Evolutionary conservation across 2,329 filamentous ascomycete species (phyloP).

Genomic region (Diaporthe amygdali): DNA sequence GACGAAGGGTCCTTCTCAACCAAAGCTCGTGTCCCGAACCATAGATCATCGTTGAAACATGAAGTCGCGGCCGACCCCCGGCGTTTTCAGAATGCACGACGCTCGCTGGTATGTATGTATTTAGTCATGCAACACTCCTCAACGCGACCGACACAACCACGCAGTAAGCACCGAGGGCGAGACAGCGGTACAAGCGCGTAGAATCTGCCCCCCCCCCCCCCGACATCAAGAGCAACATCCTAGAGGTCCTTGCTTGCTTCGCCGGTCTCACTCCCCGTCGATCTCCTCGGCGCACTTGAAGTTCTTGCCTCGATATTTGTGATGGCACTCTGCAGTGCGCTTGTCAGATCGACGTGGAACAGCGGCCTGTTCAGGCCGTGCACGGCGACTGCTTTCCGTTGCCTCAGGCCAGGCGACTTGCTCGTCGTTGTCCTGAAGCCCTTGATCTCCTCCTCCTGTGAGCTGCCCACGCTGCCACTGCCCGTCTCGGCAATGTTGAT

Average conservation of each 20-base stretch:
- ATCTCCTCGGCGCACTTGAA: slow-evolving; percentile 31
- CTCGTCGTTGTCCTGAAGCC: slow-evolving; percentile 37
- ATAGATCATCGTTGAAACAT: not conserved
- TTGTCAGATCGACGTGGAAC: slow-evolving; percentile 93
- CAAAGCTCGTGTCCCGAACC: not conserved
- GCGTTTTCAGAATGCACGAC: not conserved
- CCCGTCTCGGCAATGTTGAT: slow-evolving; percentile 26
- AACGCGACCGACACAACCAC: not conserved
- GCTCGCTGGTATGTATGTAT: not conserved
- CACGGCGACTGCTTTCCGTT: slow-evolving; percentile 67
- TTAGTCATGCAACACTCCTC: not conserved
- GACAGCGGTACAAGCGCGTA: not conserved
- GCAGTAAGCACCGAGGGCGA: not conserved
- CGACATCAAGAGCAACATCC: slow-evolving; percentile 19
- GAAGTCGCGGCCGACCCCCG: not conserved
- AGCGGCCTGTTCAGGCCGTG: slow-evolving; percentile 88
- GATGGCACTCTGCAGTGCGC: slow-evolving; percentile 85
- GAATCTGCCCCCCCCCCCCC: no score
- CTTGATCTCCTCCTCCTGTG: slow-evolving; percentile 40
- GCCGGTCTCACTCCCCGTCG: slow-evolving; percentile 20
- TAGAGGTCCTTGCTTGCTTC: slow-evolving; percentile 3
- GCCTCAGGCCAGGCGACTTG: slow-evolving; percentile 35
- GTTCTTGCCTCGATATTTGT: slow-evolving; percentile 71
- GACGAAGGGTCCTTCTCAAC: not conserved
- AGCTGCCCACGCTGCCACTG: slow-evolving; percentile 24